Evolutionary conservation across 2,329 filamentous ascomycete species (phyloP), one percentile per base, ranked within the genome.

Genomic region (Ophiostoma piceae): DNA sequence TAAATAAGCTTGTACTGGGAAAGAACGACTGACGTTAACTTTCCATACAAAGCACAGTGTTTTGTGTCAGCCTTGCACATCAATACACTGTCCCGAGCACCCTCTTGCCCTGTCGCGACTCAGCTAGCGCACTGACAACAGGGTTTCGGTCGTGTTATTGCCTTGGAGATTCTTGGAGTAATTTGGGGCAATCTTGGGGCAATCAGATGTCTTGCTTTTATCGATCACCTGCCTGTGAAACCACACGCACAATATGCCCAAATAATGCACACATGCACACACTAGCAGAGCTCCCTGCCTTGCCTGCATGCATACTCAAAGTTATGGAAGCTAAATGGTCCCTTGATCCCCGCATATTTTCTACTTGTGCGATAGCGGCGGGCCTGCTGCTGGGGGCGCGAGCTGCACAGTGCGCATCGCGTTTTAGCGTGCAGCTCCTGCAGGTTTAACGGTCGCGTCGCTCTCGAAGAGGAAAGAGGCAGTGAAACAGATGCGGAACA

Each of bases 281-380:
- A 26, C n/a, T 12, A 57, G 9, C 51, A 26, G 51, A 26, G 51
- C 51, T 29, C 51, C 51, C 51, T 54, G 47, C 14, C 41, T 19
- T 26, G n/a, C 22, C 51, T 57, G 51, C 51, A 57, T 57, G 22
- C 51, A 11, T 5, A 8, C n/a, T 8, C 5, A 57, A 16, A 9
- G 22, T 57, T 26, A n/a, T 19, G 43, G 19, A 47, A 47, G 43
- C 43, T 57, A 26, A 26, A 26, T 57, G 51, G 51, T 57, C 22
- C 51, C 51, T 57, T 57, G 51, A 57, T 26, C 60, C 60, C 62
- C 62, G 62, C 32, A 37, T 11, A 65, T 65, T 65, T 65, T 65
- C 62, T 19, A 65, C 62, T 65, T 39, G 62, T n/a, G 35, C 19
- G 12, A 37, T 39, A n/a, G 32, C 6, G 19, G 62, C 32, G 54